Conservation (phyloP, 2,329 filamentous ascomycete genomes). For the Claviceps digitariae region DNA sequence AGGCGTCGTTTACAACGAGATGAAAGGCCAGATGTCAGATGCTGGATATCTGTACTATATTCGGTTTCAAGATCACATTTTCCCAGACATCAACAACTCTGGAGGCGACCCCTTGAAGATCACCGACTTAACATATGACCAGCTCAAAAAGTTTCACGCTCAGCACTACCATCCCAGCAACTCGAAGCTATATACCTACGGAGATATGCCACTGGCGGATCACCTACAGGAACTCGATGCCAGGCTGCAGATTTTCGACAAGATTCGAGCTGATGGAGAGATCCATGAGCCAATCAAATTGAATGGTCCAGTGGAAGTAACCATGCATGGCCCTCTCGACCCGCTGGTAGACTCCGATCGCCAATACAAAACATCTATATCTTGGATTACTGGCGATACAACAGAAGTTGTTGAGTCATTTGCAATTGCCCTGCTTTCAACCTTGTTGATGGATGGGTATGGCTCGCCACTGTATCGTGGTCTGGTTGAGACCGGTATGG, state of each 20-base stretch:
- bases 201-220: conserved; percentile 72
- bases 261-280: conserved; percentile 53
- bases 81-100: conserved; percentile 90
- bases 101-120: conserved; percentile 95
- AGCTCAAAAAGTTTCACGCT: conserved; percentile 76
- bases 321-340: conserved; percentile 69
- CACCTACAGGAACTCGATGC: conserved; percentile 70
- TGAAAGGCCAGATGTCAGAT: conserved; percentile 99
- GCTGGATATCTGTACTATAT: conserved; percentile 95
- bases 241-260: conserved; percentile 60
- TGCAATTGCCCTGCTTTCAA: conserved; percentile 67
- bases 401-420: conserved; percentile 79
- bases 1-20: conserved; percentile 97
- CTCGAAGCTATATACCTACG: conserved; percentile 90
- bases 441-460: conserved; percentile 82
- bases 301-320: conserved; percentile 53
- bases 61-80: conserved; percentile 85
- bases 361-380: conserved; percentile 87
- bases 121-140: conserved; percentile 83
- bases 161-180: conserved; percentile 97
- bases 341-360: conserved; percentile 73
- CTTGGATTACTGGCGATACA: conserved; percentile 80
- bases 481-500: conserved; percentile 78
- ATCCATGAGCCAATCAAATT: conserved; percentile 68
- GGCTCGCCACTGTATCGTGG: conserved; percentile 85